Evolutionary conservation across 2,329 filamentous ascomycete species (phyloP).

Genomic region (Bertia moriformis): DNA sequence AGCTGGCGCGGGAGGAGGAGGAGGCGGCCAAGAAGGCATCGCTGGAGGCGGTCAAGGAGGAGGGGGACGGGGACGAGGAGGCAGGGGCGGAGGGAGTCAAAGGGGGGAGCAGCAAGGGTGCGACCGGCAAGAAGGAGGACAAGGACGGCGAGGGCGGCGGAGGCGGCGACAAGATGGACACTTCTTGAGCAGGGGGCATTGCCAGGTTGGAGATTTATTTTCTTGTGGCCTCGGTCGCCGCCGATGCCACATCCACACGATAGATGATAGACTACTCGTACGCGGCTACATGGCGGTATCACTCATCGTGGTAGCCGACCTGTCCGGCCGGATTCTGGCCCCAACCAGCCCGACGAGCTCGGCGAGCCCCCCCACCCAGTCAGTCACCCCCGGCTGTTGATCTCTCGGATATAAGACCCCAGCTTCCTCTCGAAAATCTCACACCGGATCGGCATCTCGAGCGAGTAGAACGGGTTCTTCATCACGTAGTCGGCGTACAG

Average conservation of each 20-base stretch:
- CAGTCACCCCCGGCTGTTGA: conserved; percentile 48
- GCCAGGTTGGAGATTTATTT: no score
- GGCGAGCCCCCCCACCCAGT: conserved; percentile 17
- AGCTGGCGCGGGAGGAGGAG: conserved; percentile 64
- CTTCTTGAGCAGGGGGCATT: no score
- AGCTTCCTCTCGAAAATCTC: conserved; percentile 87
- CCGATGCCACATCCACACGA: no score
- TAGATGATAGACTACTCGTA: no score
- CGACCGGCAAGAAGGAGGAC: conserved; percentile 28
- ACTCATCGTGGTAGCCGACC: no score
- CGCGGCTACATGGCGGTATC: no score
- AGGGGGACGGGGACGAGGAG: conserved; percentile 53
- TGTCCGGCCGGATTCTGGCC: no score
- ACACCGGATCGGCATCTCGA: conserved; percentile 93
- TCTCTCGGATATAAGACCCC: conserved; percentile 63
- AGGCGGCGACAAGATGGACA: conserved; percentile 75
- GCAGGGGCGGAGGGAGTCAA: no score
- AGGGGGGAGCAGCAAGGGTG: no score
- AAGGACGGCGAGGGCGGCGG: conserved; percentile 34
- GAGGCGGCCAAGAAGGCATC: conserved; percentile 59
- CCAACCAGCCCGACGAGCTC: no score
- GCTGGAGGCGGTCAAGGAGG: conserved; percentile 71
- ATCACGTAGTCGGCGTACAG: conserved; percentile 94
- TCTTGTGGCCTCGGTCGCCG: no score
- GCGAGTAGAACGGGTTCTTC: conserved; percentile 97